Evolutionary conservation across 2,329 filamentous ascomycete species (phyloP).

Genomic region (Aureobasidium namibiae): DNA sequence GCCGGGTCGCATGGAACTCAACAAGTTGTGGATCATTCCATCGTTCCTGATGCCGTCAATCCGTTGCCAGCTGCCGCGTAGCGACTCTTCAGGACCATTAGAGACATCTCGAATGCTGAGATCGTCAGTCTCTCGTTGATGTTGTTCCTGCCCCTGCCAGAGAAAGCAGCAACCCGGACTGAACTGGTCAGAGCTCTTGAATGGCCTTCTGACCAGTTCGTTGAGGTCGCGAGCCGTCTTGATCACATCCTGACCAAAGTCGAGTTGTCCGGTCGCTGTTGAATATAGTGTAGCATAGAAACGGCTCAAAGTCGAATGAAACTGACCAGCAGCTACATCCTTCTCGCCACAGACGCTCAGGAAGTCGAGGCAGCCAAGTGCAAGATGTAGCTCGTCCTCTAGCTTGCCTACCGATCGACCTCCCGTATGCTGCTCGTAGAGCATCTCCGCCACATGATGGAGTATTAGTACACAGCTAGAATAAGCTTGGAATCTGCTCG

Average conservation of each 20-base stretch:
- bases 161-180: not conserved
- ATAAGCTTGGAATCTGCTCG: conserved; percentile 8
- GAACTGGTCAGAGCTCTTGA: not conserved
- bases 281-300: not conserved
- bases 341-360: not conserved
- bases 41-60: conserved; percentile 9
- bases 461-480: conserved; percentile 5
- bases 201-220: not conserved
- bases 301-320: not conserved
- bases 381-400: not conserved
- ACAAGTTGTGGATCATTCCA: conserved; percentile 1
- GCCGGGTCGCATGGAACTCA: not conserved
- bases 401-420: not conserved
- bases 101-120: not conserved
- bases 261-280: not conserved
- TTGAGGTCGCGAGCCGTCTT: not conserved
- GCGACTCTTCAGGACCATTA: not conserved
- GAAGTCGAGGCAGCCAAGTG: not conserved
- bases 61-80: not conserved
- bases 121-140: not conserved
- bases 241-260: not conserved
- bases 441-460: not conserved
- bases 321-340: not conserved
- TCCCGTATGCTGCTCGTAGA: not conserved
- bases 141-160: not conserved